Evolutionary conservation across 805 yeast genomes (phyloP).

Genomic region (Candida ovalis): DNA sequence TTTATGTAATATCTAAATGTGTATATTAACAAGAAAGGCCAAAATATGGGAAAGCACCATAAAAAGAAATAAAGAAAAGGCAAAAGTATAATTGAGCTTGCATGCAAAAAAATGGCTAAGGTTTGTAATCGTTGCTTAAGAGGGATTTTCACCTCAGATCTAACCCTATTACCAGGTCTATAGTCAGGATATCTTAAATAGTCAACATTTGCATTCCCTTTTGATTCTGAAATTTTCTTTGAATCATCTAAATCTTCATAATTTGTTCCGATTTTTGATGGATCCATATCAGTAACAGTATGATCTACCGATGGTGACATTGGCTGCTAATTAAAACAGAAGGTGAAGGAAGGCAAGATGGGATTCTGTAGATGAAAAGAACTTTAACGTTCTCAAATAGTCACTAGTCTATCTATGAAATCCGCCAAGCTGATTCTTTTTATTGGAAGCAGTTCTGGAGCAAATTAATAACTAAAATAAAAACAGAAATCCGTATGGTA

Average conservation of each 20-base stretch:
- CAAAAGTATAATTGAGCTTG: conserved; percentile 61
- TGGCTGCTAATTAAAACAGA: background rate
- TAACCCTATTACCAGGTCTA: conserved; percentile 31
- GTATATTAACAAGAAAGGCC: conserved; percentile 70
- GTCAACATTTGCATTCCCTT: background rate
- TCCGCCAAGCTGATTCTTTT: too few relatives aligned
- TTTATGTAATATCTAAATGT: conserved; percentile 48
- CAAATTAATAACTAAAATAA: too few relatives aligned
- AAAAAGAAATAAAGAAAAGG: conserved; percentile 51
- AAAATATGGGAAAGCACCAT: conserved; percentile 44
- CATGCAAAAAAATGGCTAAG: conserved; percentile 67
- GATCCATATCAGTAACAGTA: background rate
- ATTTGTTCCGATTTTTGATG: background rate
- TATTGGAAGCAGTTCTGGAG: too few relatives aligned
- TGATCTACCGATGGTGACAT: background rate
- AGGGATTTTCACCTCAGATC: conserved; percentile 59
- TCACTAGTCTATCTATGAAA: background rate
- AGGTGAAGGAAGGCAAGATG: too few relatives aligned
- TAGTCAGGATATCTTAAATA: conserved; percentile 12
- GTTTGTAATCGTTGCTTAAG: conserved; percentile 59
- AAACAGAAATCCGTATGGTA: too few relatives aligned
- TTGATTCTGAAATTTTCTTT: background rate
- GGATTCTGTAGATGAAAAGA: too few relatives aligned
- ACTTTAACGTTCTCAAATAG: background rate
- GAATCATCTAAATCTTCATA: background rate